Percentiles rank a stretch among this genome's conserved stretches.
Evolutionary conservation across 305 asterid species (phyloP).

Genomic region (Fraxinus dipetala): DNA sequence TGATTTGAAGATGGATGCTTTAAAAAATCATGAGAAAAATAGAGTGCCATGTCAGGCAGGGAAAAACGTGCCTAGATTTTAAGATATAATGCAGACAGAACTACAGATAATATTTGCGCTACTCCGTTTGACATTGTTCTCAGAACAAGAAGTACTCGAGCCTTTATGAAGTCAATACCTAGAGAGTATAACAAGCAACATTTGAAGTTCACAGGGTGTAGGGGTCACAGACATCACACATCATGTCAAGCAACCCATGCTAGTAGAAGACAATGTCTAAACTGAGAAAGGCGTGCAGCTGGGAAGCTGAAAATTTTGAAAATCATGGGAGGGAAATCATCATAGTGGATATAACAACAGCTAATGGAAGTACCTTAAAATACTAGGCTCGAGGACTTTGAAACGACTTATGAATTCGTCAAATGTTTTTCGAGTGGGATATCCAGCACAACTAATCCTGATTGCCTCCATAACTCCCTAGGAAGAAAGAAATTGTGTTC

Average conservation of each 20-base stretch:
- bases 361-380: constrained; percentile 44
- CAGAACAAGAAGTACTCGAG: background rate
- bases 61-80: background rate
- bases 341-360: background rate
- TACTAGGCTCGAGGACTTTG: constrained; percentile 64
- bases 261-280: background rate
- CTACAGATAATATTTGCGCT: background rate
- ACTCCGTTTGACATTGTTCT: background rate
- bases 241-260: background rate
- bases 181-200: background rate
- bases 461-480: constrained; percentile 98
- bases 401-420: constrained; percentile 71
- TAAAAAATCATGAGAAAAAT: background rate
- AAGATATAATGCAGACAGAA: background rate
- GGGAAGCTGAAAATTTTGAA: background rate
- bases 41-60: background rate
- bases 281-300: background rate
- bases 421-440: constrained; percentile 80
- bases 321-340: background rate
- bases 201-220: background rate
- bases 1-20: background rate
- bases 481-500: constrained; percentile 23
- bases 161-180: background rate
- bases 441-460: constrained; percentile 97
- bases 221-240: background rate